A percentile compares a stretch with the other conserved stretches of the same genome.
phyloP scores from a whole-genome alignment of 768 basidiomycete species.

The Kwoniella heveanensis region DNA sequence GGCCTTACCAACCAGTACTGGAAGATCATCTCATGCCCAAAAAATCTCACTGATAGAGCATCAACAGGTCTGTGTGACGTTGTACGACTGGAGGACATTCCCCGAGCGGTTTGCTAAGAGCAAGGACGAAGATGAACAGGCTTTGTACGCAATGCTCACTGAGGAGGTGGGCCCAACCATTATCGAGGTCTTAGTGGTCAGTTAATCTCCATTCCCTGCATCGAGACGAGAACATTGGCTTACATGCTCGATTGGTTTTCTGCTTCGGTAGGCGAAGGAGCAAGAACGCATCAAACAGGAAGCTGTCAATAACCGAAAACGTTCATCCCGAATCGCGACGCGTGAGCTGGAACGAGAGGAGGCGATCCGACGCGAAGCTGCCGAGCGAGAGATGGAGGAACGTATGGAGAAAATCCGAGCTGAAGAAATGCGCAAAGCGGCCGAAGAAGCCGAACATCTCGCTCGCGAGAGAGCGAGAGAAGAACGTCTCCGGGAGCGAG shows the following conservation, averaged over 20 bases:
- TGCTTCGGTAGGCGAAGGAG: conserved; percentile 45
- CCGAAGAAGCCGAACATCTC: conserved; percentile 35
- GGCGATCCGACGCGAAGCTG: conserved; percentile 64
- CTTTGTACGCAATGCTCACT: conserved; percentile 69
- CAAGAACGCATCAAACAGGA: conserved; percentile 62
- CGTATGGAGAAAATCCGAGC: conserved; percentile 50
- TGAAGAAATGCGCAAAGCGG: conserved; percentile 38
- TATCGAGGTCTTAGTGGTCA: conserved; percentile 69
- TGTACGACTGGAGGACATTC: conserved; percentile 82
- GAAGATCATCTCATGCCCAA: too few relatives aligned
- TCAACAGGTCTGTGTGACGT: conserved; percentile 73
- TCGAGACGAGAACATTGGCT: too few relatives aligned
- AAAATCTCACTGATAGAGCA: too few relatives aligned
- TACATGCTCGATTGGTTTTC: conserved; percentile 44
- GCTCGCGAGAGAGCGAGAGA: conserved; percentile 47
- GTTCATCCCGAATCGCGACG: conserved; percentile 82
- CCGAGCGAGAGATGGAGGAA: conserved; percentile 54
- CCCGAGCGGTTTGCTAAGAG: conserved; percentile 74
- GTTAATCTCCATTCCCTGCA: too few relatives aligned
- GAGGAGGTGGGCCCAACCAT: conserved; percentile 73
- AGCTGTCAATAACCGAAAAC: conserved; percentile 79
- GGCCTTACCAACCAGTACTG: not conserved
- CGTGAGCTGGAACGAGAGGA: conserved; percentile 73
- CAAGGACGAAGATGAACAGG: conserved; percentile 77
- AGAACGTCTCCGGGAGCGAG: conserved; percentile 50